phyloP scores from a whole-genome alignment of 495 filamentous ascomycete species.

The Daldinia grandis region DNA sequence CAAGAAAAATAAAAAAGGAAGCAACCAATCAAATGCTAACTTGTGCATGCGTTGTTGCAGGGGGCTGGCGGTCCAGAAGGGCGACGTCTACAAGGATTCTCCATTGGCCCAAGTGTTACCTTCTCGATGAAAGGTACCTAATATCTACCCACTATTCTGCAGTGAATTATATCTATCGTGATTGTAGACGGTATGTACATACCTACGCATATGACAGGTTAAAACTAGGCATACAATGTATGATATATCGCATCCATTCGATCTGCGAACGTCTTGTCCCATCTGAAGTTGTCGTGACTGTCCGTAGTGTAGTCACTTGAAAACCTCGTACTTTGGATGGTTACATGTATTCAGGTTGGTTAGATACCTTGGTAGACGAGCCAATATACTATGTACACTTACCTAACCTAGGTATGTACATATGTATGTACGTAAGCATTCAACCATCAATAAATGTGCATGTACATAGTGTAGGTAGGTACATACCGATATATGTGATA shows the following conservation, averaged over 20 bases:
- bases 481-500: too few relatives aligned
- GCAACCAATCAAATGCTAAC: constrained; percentile 29
- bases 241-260: neutral
- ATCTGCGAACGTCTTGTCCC: constrained; percentile 10
- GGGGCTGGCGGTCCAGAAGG: constrained; percentile 24
- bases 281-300: constrained; percentile 22
- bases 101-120: constrained; percentile 20
- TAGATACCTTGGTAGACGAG: too few relatives aligned
- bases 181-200: constrained; percentile 13
- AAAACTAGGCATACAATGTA: too few relatives aligned
- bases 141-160: constrained; percentile 2
- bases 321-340: neutral
- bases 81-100: constrained; percentile 9
- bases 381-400: neutral
- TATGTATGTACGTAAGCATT: neutral
- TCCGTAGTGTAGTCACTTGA: neutral
- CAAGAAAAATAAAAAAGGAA: constrained; percentile 8
- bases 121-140: constrained; percentile 20
- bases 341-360: too few relatives aligned
- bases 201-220: neutral
- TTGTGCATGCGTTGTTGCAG: constrained; percentile 8
- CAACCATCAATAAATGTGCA: neutral
- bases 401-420: neutral
- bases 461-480: too few relatives aligned
- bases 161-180: neutral